A percentile compares a stretch with the other conserved stretches of the same genome.
Conservation (phyloP, 805 yeast genomes). For the Cyberlindnera suaveolens region DNA sequence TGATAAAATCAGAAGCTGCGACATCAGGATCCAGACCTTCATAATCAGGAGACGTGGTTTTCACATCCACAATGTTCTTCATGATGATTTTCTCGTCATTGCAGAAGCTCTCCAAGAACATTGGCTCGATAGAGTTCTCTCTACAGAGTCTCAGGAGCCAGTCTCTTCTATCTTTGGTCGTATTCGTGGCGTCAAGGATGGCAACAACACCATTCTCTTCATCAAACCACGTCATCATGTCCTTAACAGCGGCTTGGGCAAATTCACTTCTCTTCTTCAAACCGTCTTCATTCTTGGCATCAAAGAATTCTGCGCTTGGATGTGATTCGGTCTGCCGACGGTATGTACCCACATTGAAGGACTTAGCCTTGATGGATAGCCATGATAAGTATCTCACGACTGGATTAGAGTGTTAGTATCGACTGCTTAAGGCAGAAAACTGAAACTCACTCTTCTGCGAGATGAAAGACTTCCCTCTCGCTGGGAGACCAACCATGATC, state of each 20-base stretch:
- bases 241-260: slow-evolving; percentile 62
- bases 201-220: slow-evolving; percentile 84
- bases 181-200: slow-evolving; percentile 88
- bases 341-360: slow-evolving; percentile 85
- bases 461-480: slow-evolving; percentile 90
- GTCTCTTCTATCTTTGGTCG: slow-evolving; percentile 66
- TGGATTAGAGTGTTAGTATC: slow-evolving; percentile 5
- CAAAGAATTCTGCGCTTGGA: slow-evolving; percentile 75
- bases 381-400: slow-evolving; percentile 86
- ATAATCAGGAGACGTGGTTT: slow-evolving; percentile 45
- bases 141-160: slow-evolving; percentile 56
- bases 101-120: slow-evolving; percentile 90
- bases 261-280: slow-evolving; percentile 60
- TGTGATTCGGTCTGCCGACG: slow-evolving; percentile 59
- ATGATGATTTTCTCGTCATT: slow-evolving; percentile 72
- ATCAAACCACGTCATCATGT: slow-evolving; percentile 82
- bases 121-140: slow-evolving; percentile 70
- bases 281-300: slow-evolving; percentile 60
- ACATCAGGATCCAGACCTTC: slow-evolving; percentile 49
- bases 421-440: neutral
- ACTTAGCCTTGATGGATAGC: slow-evolving; percentile 81
- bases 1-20: slow-evolving; percentile 66
- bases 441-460: slow-evolving; percentile 63
- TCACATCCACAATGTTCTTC: slow-evolving; percentile 80
- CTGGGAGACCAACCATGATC: slow-evolving; percentile 83